Base-by-base conservation (phyloP, 1,284 basidiomycete genomes). In the Cutaneotrichosporon cutaneum region DNA sequence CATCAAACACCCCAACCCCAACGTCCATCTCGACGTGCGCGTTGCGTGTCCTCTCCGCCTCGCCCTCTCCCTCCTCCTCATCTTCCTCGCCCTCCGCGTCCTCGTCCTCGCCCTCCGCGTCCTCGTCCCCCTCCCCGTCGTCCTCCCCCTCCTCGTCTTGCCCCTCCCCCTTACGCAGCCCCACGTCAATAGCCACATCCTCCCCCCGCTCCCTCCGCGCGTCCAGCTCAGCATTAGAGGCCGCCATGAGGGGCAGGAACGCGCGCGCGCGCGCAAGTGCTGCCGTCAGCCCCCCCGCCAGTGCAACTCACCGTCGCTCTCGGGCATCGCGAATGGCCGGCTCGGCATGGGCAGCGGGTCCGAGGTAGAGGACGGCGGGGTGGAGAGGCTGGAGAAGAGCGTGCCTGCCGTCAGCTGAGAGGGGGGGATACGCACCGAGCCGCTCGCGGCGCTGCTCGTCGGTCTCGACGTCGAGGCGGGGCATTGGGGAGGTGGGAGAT, bases 1-100 rank as follows among this genome's bases (percentile, higher is more conserved):
- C 73, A 39, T 77, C 74, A 48, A 73, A 77, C 11, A 78, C 74
- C 14, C 76, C 76, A 26, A 78, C 54, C 18, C 72, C 72, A 7
- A 78, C 66, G 56, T 78, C 75, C 64, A 64, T 62, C 22, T 60
- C 60, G 27, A 68, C 59, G 4, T 57, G 39, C 39, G 36, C 18
- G 26, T 14, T 4, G 24, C 35, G 26, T n/a, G 26, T 2, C 39
- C 13, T n/a, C 24, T 21, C 26, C 22, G 26, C 21, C 14, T n/a
- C 8, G 24, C 8, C 36, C 33, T 36, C 33, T 1, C 10, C 35
- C 27, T 26, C 42, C 11, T 13, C 27, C 16, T 56, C 54, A 8
- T 24, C 27, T 0, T 33, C 54, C 2, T 10, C 14, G 4, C 22
- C 45, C 16, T 4, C 56, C 4, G 30, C 24, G 5, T 56, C 42